Evolutionary conservation across 169 alveolate species (phyloP).

Genomic region (Babesia divergens): DNA sequence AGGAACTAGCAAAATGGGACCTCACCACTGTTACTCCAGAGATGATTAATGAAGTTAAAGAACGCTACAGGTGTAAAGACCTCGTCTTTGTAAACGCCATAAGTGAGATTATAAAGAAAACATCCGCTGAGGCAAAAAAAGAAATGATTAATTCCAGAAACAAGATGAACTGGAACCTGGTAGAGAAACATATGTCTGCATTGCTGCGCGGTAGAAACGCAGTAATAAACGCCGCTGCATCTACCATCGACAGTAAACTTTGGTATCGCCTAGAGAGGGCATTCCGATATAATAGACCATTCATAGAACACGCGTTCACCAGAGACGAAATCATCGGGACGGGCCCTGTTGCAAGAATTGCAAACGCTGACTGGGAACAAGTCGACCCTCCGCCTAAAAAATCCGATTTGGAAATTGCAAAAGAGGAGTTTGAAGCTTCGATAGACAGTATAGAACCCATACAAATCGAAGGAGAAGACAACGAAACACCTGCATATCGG

Average conservation of each 20-base stretch:
- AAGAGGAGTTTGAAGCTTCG: constrained; percentile 7
- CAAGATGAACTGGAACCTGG: constrained; percentile 32
- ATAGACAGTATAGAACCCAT: constrained; percentile 14
- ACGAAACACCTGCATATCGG: constrained; percentile 1
- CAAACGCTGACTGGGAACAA: constrained; percentile 55
- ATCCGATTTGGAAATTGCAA: not conserved
- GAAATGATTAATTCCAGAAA: constrained; percentile 34
- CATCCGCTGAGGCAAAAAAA: constrained; percentile 3
- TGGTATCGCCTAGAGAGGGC: constrained; percentile 52
- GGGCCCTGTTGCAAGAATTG: not conserved
- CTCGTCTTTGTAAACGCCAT: constrained; percentile 43
- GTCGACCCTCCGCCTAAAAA: constrained; percentile 19
- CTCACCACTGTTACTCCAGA: constrained; percentile 26
- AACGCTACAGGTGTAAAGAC: constrained; percentile 35
- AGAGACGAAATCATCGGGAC: constrained; percentile 40
- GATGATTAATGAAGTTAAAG: constrained; percentile 4
- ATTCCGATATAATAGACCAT: constrained; percentile 8
- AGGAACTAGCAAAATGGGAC: constrained; percentile 44
- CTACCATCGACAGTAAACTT: constrained; percentile 33
- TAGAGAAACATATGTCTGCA: constrained; percentile 17
- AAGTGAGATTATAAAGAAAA: constrained; percentile 39
- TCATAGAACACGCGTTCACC: not conserved
- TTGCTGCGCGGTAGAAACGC: constrained; percentile 12
- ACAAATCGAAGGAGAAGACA: constrained; percentile 23
- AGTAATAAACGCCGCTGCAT: constrained; percentile 13